phyloP scores from a whole-genome alignment of 805 yeast genomes.

The Kluyveromyces lactis region DNA sequence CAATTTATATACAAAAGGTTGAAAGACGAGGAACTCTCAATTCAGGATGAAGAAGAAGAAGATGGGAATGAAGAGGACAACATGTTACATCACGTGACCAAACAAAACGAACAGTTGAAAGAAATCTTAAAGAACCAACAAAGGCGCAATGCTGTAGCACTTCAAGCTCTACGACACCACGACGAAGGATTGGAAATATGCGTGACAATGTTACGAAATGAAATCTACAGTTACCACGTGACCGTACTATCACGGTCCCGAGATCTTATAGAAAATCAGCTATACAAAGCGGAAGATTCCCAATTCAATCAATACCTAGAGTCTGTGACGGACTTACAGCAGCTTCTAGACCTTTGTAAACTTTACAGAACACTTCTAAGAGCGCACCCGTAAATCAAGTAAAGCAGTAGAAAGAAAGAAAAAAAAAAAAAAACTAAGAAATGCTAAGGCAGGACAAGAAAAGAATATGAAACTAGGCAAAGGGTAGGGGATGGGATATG shows the following conservation, averaged over 20 bases:
- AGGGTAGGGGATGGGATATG: too few relatives aligned
- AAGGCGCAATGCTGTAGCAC: constrained; percentile 9
- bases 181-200: constrained; percentile 15
- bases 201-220: constrained; percentile 13
- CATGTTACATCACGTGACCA: neutral
- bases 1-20: neutral
- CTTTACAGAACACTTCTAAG: constrained; percentile 13
- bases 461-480: too few relatives aligned
- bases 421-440: too few relatives aligned
- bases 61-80: neutral
- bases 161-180: constrained; percentile 13
- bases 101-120: constrained; percentile 12
- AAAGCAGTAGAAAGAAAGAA: too few relatives aligned
- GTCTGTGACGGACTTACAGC: constrained; percentile 14
- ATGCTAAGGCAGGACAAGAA: too few relatives aligned
- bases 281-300: constrained; percentile 13
- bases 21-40: neutral
- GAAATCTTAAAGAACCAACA: constrained; percentile 8
- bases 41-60: too few relatives aligned
- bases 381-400: constrained; percentile 5
- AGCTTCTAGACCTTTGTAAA: constrained; percentile 15
- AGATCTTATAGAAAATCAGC: constrained; percentile 9
- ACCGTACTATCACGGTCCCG: constrained; percentile 8
- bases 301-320: constrained; percentile 16
- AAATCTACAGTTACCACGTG: constrained; percentile 13